A percentile compares a stretch with the other conserved stretches of the same genome.
These are phyloP conservation scores for Sextonia rubra DNA, from an alignment of 164 flowering plant genomes.

Conservation along the genomic window DNA sequence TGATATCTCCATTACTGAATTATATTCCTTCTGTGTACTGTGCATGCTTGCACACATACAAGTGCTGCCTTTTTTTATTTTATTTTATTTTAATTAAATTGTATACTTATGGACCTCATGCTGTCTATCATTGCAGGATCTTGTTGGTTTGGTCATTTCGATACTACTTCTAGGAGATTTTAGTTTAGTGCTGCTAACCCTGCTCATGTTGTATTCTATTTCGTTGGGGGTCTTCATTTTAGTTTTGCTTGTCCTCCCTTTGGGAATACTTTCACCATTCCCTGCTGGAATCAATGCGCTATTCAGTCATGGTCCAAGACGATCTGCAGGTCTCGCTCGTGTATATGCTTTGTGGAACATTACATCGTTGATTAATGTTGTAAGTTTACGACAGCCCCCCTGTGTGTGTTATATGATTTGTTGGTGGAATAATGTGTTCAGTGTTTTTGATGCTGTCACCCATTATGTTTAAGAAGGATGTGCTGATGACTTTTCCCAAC, in stretches of 20 bases:
- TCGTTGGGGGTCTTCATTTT: slow-evolving; percentile 61
- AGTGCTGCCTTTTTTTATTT: background rate
- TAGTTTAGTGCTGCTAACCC: slow-evolving; percentile 74
- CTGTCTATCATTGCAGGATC: slow-evolving; percentile 63
- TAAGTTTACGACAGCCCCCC: slow-evolving; percentile 47
- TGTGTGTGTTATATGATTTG: background rate
- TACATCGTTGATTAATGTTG: slow-evolving; percentile 78
- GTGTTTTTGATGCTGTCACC: background rate
- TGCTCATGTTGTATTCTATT: slow-evolving; percentile 85
- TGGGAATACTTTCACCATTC: slow-evolving; percentile 76
- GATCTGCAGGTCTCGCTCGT: slow-evolving; percentile 89
- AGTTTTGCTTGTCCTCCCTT: slow-evolving; percentile 71
- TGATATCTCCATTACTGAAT: no score
- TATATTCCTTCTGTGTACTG: no score
- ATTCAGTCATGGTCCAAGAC: slow-evolving; percentile 83
- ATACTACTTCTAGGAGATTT: slow-evolving; percentile 80
- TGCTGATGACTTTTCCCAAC: no score
- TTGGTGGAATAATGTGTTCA: background rate
- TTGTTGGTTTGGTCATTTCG: slow-evolving; percentile 87
- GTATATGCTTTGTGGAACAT: slow-evolving; percentile 92
- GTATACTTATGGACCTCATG: no score
- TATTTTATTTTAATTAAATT: no score
- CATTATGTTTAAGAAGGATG: no score
- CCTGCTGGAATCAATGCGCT: slow-evolving; percentile 95
- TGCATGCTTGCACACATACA: no score